phyloP scores from a whole-genome alignment of 306 rosid species.

The Cercis canadensis region DNA sequence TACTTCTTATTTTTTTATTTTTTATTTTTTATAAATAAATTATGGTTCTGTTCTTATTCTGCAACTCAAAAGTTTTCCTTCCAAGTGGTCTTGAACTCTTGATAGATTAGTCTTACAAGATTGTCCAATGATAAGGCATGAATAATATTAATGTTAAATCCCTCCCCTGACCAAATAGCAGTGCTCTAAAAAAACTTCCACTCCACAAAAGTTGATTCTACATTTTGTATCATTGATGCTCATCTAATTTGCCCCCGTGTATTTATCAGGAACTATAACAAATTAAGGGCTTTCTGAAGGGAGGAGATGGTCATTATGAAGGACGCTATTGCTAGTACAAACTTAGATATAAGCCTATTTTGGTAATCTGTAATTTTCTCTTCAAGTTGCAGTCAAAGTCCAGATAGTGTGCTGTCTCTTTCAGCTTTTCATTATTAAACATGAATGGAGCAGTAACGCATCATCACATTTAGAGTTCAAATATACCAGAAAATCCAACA shows the following conservation, averaged over 20 bases:
- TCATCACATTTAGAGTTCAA: too few species aligned
- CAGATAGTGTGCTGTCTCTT: too few species aligned
- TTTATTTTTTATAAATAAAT: conserved; percentile 10
- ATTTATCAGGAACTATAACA: conserved; percentile 79
- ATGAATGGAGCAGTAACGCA: too few species aligned
- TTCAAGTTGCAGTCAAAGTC: too few species aligned
- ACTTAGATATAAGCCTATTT: conserved; percentile 18
- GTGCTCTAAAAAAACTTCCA: conserved; percentile 7
- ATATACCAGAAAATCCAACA: too few species aligned
- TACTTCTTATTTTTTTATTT: too few species aligned
- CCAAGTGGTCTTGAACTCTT: too few species aligned
- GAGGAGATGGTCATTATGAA: conserved; percentile 46
- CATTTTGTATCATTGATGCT: conserved; percentile 1
- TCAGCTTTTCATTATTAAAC: too few species aligned
- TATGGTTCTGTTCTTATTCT: conserved; percentile 1
- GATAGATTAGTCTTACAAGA: too few species aligned
- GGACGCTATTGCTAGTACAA: conserved; percentile 40
- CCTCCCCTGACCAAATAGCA: conserved; percentile 2
- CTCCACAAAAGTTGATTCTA: conserved; percentile 7
- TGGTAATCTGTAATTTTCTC: conserved; percentile 26
- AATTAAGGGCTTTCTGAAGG: conserved; percentile 62
- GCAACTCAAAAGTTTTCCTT: conserved; percentile 25
- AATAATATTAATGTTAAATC: too few species aligned
- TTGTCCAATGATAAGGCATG: too few species aligned
- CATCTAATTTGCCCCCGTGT: conserved; percentile 22